Conservation (phyloP, 257 asterid species). For the Nicotiana otophora region DNA sequence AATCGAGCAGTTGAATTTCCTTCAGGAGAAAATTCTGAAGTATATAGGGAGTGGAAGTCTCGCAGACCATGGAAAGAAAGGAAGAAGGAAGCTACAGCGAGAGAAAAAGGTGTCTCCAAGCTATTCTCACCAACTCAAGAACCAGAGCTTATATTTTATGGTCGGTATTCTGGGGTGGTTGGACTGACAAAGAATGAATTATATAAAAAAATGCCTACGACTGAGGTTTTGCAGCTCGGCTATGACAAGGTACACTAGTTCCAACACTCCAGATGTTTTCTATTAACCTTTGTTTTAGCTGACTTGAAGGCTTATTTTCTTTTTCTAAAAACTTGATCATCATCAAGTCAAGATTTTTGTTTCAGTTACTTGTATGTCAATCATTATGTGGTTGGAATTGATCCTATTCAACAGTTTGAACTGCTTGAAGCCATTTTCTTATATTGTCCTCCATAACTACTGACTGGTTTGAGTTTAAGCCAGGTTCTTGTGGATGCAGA, state of each 20-base stretch:
- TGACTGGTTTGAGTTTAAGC: slow-evolving; percentile 26
- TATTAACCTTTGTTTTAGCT: neutral
- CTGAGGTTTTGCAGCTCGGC: slow-evolving; percentile 46
- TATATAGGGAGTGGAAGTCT: slow-evolving; percentile 70
- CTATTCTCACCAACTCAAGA: slow-evolving; percentile 41
- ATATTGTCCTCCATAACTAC: slow-evolving; percentile 11
- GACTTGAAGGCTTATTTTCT: neutral
- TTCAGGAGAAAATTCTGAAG: slow-evolving; percentile 27
- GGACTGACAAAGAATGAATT: slow-evolving; percentile 56
- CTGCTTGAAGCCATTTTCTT: neutral
- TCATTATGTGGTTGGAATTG: neutral
- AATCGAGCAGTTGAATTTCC: slow-evolving; percentile 23
- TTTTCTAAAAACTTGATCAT: neutral
- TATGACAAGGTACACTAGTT: slow-evolving; percentile 64
- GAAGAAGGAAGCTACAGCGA: slow-evolving; percentile 50
- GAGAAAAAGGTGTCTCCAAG: slow-evolving; percentile 33
- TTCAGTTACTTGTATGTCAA: neutral
- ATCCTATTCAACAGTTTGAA: neutral
- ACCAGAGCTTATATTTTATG: slow-evolving; percentile 84
- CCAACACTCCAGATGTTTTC: neutral
- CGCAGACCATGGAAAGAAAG: slow-evolving; percentile 82
- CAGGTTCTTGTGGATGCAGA: slow-evolving; percentile 98
- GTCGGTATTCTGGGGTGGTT: slow-evolving; percentile 70
- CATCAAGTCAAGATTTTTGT: neutral
- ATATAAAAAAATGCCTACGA: slow-evolving; percentile 27